A percentile compares a stretch with the other conserved stretches of the same genome.
Conservation (phyloP, 2,329 filamentous ascomycete genomes). For the Pseudogymnoascus sp. region DNA sequence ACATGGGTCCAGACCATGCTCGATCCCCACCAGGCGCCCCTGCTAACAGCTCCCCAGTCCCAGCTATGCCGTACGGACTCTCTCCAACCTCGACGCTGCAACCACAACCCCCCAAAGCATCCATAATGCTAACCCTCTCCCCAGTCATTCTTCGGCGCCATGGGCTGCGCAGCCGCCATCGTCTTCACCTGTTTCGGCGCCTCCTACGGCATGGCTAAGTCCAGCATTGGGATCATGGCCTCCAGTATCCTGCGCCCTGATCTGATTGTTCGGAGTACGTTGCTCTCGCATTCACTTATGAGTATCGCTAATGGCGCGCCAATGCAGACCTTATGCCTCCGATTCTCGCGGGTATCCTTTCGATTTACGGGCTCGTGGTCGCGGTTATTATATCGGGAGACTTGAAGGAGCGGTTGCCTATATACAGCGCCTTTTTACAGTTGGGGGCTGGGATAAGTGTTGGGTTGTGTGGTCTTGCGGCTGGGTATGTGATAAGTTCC, state of each 20-base stretch:
- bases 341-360: conserved; percentile 99
- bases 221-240: conserved; percentile 90
- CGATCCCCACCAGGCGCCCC: not conserved
- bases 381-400: conserved; percentile 75
- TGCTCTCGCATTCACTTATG: not conserved
- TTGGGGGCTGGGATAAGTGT: conserved; percentile 72
- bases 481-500: not conserved
- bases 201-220: conserved; percentile 96
- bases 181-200: conserved; percentile 79
- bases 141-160: conserved; percentile 83
- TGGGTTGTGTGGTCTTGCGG: conserved; percentile 42
- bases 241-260: conserved; percentile 97
- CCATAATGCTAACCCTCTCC: not conserved
- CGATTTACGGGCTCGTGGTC: conserved; percentile 88
- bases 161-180: conserved; percentile 87
- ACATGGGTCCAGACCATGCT: not conserved
- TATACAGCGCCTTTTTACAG: conserved; percentile 76
- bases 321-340: conserved; percentile 87
- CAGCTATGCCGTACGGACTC: conserved; percentile 5
- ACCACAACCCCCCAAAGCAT: not conserved
- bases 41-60: not conserved
- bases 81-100: not conserved
- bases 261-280: conserved; percentile 94
- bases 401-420: conserved; percentile 58
- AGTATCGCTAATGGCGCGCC: conserved; percentile 3